Conservation (phyloP, 164 flowering plant species). For the grape (Vitis vinifera) region DNA sequence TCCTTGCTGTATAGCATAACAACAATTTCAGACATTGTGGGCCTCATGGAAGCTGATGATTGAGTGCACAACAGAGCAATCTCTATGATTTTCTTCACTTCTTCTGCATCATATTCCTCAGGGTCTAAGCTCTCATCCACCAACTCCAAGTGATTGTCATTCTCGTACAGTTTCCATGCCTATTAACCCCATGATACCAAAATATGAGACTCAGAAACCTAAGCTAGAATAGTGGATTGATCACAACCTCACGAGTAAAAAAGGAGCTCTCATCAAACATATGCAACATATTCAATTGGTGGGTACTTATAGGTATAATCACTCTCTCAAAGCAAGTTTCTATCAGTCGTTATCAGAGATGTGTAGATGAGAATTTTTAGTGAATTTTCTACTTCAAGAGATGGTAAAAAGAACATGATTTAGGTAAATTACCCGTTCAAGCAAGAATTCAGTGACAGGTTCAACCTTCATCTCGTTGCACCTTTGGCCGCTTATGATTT, state of each 20-base stretch:
- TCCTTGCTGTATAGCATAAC: constrained; percentile 25
- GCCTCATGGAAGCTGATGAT: constrained; percentile 34
- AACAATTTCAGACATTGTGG: constrained; percentile 53
- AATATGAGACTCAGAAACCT: neutral
- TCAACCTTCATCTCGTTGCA: constrained; percentile 33
- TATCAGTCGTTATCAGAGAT: no score
- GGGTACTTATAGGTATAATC: no score
- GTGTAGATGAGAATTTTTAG: no score
- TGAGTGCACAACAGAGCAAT: constrained; percentile 50
- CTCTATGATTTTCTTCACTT: constrained; percentile 36
- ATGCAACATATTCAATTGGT: no score
- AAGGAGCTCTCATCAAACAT: no score
- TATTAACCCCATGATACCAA: constrained; percentile 1
- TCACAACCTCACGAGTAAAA: no score
- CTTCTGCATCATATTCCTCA: constrained; percentile 25
- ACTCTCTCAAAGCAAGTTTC: no score
- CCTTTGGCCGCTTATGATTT: constrained; percentile 51
- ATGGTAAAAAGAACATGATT: no score
- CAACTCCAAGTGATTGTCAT: constrained; percentile 26
- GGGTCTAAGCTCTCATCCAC: constrained; percentile 37
- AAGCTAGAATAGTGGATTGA: neutral
- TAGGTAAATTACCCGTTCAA: constrained; percentile 45
- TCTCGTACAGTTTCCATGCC: constrained; percentile 51
- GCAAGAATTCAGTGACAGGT: constrained; percentile 40
- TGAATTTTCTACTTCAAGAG: no score